These are phyloP conservation scores for Gentiana straminea DNA, from an alignment of 257 asterid genomes.

Conservation along the genomic window DNA sequence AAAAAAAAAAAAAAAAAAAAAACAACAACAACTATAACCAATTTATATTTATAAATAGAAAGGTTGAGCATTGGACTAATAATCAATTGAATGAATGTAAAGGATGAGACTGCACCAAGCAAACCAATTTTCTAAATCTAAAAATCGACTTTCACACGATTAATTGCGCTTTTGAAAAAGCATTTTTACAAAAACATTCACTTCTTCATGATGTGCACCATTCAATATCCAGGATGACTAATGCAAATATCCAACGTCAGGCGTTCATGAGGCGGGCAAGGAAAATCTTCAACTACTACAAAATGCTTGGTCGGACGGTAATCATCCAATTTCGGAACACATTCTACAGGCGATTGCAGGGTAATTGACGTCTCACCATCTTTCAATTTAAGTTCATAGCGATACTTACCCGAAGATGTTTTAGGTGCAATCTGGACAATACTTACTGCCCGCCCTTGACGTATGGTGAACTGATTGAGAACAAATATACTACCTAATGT, in stretches of 20 bases:
- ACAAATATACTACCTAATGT: constrained; percentile 25
- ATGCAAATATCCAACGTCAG: constrained; percentile 36
- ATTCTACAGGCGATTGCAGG: constrained; percentile 27
- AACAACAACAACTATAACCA: no score
- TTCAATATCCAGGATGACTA: constrained; percentile 1
- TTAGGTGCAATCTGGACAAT: constrained; percentile 38
- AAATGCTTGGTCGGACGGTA: constrained; percentile 17
- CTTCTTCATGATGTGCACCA: no score
- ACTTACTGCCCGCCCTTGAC: constrained; percentile 30
- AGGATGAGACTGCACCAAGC: no score
- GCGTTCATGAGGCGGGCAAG: constrained; percentile 7
- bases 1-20: no score
- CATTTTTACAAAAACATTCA: no score
- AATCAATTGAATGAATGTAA: no score
- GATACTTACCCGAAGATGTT: constrained; percentile 18
- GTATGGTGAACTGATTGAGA: constrained; percentile 26
- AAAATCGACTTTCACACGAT: no score
- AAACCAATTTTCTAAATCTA: no score
- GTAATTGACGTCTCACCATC: constrained; percentile 31
- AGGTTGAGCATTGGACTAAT: no score
- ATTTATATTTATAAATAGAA: no score
- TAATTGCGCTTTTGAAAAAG: no score
- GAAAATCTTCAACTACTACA: constrained; percentile 37
- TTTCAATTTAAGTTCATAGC: constrained; percentile 26
- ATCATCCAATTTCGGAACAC: constrained; percentile 22